Base-by-base conservation (phyloP, 768 basidiomycete genomes). In the Amanita thiersii region DNA sequence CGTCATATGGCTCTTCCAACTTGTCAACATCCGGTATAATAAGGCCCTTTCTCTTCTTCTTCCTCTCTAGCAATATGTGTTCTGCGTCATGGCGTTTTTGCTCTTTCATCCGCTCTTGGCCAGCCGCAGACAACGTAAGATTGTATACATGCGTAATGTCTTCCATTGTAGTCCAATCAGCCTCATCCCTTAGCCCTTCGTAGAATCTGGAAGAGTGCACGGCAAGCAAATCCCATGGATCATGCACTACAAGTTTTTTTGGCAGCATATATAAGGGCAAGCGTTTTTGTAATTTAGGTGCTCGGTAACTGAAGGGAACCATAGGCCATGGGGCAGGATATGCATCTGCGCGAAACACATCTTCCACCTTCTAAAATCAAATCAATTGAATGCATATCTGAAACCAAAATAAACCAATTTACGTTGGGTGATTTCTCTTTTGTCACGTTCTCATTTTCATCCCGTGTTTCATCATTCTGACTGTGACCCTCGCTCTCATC, bases 261-360 rank as follows among this genome's bases (percentile, higher is more conserved):
- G 56, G 57, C 23, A 64, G 54, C 6, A 39, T 42, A 11, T 52
- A 46, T 21, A 53, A 55, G 15, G 52, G 50, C 19, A 62, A 56
- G 9, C 54, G 44, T 9, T 52, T 44, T 12, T 60, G 51, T 5
- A 64, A 35, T 0, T 37, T 49, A 1, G 52, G 51, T 6, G 52
- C 38, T 31, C 44, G 21, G 18, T 47, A 47, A 19, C 45, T 48
- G 44, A 70, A 72, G 0, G 71, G 71, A 1, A 53, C 50, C 3
- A 64, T 40, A 3, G 70, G 66, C 66, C 69, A 68, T 12, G 62
- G 63, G 11, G 52, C 42, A 5, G 69, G 65, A 38, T 72, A 69
- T 29, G 20, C 6, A 3, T 39, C 38, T 3, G 24, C 12, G 21
- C 37, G 3, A 39, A 15, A 26, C n/a, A 26, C 12, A 14, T 6